These are phyloP conservation scores for Heterotrichella gracilis DNA, from an alignment of 352 stramenopile species.

Conservation along the genomic window DNA sequence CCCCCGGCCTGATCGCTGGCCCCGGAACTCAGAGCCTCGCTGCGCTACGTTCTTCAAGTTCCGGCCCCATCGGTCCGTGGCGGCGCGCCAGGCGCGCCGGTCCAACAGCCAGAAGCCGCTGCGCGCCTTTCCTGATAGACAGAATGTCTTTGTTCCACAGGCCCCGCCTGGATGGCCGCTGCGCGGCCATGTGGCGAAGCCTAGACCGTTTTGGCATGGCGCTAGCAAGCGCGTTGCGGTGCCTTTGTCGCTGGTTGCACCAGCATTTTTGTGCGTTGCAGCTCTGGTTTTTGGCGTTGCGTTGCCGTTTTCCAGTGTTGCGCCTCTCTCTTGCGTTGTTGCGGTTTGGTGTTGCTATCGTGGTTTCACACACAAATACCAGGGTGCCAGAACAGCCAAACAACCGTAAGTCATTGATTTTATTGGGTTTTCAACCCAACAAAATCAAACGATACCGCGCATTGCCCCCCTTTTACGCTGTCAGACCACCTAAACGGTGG, in stretches of 20 bases:
- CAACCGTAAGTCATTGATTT: slow-evolving; percentile 6
- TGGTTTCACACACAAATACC: slow-evolving; percentile 5
- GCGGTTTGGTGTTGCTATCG: not conserved
- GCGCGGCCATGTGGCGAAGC: not conserved
- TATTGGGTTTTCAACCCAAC: slow-evolving; percentile 5
- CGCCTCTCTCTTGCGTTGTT: not conserved
- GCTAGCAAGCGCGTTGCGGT: not conserved
- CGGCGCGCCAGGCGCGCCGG: not conserved
- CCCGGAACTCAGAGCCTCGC: not conserved
- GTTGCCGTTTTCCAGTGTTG: not conserved
- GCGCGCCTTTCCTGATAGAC: not conserved
- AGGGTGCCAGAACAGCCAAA: not conserved
- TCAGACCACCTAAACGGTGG: not conserved
- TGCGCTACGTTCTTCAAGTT: slow-evolving; percentile 1
- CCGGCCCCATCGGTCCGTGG: not conserved
- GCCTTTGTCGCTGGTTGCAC: not conserved
- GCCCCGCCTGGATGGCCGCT: not conserved
- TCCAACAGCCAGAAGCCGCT: not conserved
- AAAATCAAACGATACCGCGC: slow-evolving; percentile 1
- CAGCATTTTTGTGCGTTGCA: slow-evolving; percentile 1
- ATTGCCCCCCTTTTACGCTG: not conserved
- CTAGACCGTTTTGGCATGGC: not conserved
- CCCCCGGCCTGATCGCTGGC: not conserved
- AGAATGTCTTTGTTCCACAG: not conserved
- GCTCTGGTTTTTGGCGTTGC: not conserved